These are phyloP conservation scores for Verticillium alfalfae DNA, from an alignment of 2,329 filamentous ascomycete species.

Conservation along the genomic window DNA sequence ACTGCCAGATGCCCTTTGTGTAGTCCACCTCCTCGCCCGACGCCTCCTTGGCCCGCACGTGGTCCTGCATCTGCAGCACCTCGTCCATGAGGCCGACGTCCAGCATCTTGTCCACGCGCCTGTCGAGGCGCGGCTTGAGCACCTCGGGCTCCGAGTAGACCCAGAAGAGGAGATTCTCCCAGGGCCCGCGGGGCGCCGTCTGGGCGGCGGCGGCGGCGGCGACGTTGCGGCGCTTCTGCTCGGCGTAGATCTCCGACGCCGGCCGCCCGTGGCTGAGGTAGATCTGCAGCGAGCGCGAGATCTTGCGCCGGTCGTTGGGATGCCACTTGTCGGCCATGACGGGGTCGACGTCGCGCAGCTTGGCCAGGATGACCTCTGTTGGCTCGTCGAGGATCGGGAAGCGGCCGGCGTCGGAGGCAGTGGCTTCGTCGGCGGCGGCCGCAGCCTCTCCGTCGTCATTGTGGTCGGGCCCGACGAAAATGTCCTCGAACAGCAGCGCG, in stretches of 20 bases:
- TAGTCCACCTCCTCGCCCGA: slow-evolving; percentile 58
- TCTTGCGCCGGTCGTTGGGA: slow-evolving; percentile 86
- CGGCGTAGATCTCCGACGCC: slow-evolving; percentile 81
- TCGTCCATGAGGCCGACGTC: slow-evolving; percentile 45
- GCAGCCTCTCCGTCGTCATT: too few relatives aligned
- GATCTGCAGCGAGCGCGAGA: slow-evolving; percentile 83
- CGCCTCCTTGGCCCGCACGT: slow-evolving; percentile 24
- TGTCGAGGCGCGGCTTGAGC: slow-evolving; percentile 66
- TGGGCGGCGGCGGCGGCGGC: slow-evolving; percentile 17
- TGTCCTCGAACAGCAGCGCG: slow-evolving; percentile 75
- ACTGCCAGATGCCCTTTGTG: slow-evolving; percentile 87
- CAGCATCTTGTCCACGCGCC: slow-evolving; percentile 81
- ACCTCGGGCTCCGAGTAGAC: slow-evolving; percentile 67
- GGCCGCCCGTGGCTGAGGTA: slow-evolving; percentile 75
- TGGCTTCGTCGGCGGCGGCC: slow-evolving; percentile 16
- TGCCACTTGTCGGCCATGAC: slow-evolving; percentile 90
- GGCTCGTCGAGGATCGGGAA: slow-evolving; percentile 69
- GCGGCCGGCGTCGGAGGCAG: slow-evolving; percentile 21
- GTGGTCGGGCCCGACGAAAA: slow-evolving; percentile 47
- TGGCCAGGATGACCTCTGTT: slow-evolving; percentile 65
- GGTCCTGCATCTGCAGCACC: slow-evolving; percentile 37
- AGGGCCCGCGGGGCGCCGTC: slow-evolving; percentile 16
- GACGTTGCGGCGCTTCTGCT: slow-evolving; percentile 55
- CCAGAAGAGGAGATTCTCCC: slow-evolving; percentile 75
- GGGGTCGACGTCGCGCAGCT: slow-evolving; percentile 77